Base-by-base conservation (phyloP, 768 basidiomycete genomes). In the Suillus tomentosus region DNA sequence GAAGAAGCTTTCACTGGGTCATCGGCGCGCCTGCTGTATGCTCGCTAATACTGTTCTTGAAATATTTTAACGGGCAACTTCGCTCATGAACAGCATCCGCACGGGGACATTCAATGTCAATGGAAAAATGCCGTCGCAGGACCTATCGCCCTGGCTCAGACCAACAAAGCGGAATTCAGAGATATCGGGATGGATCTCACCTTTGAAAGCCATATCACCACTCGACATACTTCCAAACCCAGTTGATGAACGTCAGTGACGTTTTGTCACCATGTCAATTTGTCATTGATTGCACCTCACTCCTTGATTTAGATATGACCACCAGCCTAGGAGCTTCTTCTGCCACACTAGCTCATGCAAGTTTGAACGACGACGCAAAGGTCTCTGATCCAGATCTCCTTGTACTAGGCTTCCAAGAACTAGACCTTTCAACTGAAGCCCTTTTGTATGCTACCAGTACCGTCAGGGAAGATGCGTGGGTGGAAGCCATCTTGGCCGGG, bases 71-170 rank as follows among this genome's bases (percentile, higher is more conserved):
- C 1, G 42, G 66, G 48, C 67, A 64, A 59, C 43, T 36, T 24
- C 8, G 34, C 24, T 39, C 55, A 37, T 62, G 31, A 42, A 14
- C 65, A 91, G 90, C 39, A 71, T 94, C 57, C 87, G 90, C 7
- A 64, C 90, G 19, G 91, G 92, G 24, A 91, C 90, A 0, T 95
- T 94, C 79, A 95, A 95, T 68, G 92, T 94, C 54, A 92, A 93
- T 68, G 92, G 91, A 1, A 87, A 87, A 69, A 67, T 84, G 43
- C 90, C 93, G 1, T 86, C 88, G 3, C 88, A 90, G 66, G 89
- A 92, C 70, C 76, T 94, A 10, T 84, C 85, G 5, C 73, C 82
- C 3, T 94, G 92, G 91, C 69, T 92, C 37, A 77, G 83, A 50
- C 31, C 43, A 8, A 60, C 36, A 54, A 40, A 58, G 14, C 39